These are phyloP conservation scores for Aquilaria agallochum DNA, from an alignment of 441 rosid genomes.

Conservation along the genomic window DNA sequence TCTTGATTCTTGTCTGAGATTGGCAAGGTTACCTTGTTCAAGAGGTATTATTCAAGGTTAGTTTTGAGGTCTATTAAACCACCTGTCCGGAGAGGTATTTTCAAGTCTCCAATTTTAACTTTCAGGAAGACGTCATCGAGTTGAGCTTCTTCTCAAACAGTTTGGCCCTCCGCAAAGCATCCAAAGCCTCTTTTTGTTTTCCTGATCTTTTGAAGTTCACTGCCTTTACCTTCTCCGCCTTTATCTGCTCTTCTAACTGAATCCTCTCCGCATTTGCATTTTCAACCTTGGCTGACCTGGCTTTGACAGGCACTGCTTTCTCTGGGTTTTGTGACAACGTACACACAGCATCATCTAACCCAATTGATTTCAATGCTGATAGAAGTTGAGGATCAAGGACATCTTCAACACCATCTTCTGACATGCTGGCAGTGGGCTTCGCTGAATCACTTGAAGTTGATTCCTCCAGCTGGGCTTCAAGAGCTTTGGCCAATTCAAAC, in stretches of 20 bases:
- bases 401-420: constrained; percentile 69
- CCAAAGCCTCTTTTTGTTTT: constrained; percentile 89
- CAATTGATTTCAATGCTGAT: constrained; percentile 73
- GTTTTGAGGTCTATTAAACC: too few species aligned
- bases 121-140: constrained; percentile 24
- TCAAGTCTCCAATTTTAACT: too few species aligned
- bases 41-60: too few species aligned
- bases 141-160: constrained; percentile 70
- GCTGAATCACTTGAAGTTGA: constrained; percentile 34
- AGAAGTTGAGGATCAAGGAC: constrained; percentile 92
- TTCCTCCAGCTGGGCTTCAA: constrained; percentile 81
- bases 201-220: constrained; percentile 80
- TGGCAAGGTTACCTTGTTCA: too few species aligned
- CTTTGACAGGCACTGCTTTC: constrained; percentile 31
- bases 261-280: constrained; percentile 45
- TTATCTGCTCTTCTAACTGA: constrained; percentile 69
- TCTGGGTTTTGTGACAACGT: constrained; percentile 22
- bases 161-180: constrained; percentile 79
- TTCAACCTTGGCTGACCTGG: constrained; percentile 26
- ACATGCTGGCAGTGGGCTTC: constrained; percentile 22
- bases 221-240: constrained; percentile 84
- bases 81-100: too few species aligned
- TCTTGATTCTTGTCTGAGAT: too few species aligned
- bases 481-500: constrained; percentile 81
- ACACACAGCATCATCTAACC: constrained; percentile 42